Evolutionary conservation across 768 basidiomycete genomes (phyloP).

Genomic region (Kwoniella sp.): DNA sequence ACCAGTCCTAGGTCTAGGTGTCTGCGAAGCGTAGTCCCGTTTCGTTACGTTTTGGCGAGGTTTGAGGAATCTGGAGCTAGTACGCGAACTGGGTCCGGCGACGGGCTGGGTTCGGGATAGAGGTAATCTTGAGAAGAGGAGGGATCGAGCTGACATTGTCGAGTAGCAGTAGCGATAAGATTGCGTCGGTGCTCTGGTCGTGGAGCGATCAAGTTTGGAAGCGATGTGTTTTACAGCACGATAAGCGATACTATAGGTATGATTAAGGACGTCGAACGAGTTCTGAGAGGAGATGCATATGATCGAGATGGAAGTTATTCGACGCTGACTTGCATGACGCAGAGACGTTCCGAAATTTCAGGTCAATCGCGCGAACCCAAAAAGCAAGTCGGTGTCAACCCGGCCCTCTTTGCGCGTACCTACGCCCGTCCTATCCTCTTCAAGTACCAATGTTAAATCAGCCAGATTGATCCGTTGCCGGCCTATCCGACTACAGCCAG

Average conservation of each 20-base stretch:
- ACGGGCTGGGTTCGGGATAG: neutral
- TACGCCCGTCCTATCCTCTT: slow-evolving; percentile 49
- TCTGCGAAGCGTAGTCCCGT: neutral
- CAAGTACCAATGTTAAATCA: slow-evolving; percentile 48
- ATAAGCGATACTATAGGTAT: no score
- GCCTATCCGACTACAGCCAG: slow-evolving; percentile 40
- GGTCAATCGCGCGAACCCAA: no score
- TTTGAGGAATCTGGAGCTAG: neutral
- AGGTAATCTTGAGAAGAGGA: neutral
- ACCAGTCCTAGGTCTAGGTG: neutral
- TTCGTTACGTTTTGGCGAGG: neutral
- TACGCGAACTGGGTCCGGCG: neutral
- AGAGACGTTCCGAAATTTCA: neutral
- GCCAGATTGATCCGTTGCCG: slow-evolving; percentile 53
- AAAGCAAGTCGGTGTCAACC: slow-evolving; percentile 45
- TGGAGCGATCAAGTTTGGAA: no score
- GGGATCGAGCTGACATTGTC: neutral
- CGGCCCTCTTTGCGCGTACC: slow-evolving; percentile 50
- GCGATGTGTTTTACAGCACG: no score
- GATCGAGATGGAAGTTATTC: no score
- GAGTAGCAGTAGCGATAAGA: no score
- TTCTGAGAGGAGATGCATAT: no score
- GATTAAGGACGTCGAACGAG: no score
- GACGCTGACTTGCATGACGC: no score
- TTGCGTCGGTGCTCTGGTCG: no score